phyloP scores from a whole-genome alignment of 352 stramenopile species.

The Pythium periplocum region DNA sequence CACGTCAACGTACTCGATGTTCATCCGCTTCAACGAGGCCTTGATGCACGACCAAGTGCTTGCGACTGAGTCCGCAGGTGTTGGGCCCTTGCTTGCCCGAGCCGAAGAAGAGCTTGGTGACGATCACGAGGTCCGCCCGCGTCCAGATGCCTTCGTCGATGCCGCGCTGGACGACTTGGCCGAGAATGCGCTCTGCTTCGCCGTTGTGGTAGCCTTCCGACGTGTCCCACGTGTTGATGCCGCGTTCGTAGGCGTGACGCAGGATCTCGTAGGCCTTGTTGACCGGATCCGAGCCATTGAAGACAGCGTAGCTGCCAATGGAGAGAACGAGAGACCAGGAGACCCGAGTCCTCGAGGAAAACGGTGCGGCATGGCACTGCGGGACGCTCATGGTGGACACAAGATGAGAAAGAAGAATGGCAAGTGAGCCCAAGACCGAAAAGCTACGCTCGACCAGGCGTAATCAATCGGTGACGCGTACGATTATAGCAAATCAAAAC shows the following conservation, averaged over 20 bases:
- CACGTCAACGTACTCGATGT: constrained; percentile 39
- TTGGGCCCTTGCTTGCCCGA: constrained; percentile 17
- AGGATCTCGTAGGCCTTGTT: constrained; percentile 12
- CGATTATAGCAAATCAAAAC: too few relatives aligned
- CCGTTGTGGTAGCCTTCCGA: constrained; percentile 34
- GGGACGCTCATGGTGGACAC: too few relatives aligned
- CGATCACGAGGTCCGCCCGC: constrained; percentile 55
- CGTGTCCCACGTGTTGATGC: constrained; percentile 61
- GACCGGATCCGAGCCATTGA: constrained; percentile 1
- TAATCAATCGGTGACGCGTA: too few relatives aligned
- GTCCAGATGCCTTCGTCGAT: constrained; percentile 21
- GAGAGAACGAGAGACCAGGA: constrained; percentile 17
- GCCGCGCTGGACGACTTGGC: constrained; percentile 23
- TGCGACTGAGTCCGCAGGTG: constrained; percentile 26
- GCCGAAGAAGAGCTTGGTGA: constrained; percentile 56
- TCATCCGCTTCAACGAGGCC: constrained; percentile 35
- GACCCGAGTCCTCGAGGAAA: constrained; percentile 19
- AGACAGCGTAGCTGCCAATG: constrained; percentile 3
- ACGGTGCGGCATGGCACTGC: background rate
- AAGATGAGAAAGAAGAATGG: too few relatives aligned
- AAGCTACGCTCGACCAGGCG: too few relatives aligned
- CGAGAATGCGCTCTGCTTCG: constrained; percentile 27
- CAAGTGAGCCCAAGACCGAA: too few relatives aligned
- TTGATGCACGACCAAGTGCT: constrained; percentile 48
- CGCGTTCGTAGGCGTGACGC: constrained; percentile 10